A percentile compares a stretch with the other conserved stretches of the same genome.
Conservation (phyloP, 495 filamentous ascomycete species). For the Amniculicola lignicola region DNA sequence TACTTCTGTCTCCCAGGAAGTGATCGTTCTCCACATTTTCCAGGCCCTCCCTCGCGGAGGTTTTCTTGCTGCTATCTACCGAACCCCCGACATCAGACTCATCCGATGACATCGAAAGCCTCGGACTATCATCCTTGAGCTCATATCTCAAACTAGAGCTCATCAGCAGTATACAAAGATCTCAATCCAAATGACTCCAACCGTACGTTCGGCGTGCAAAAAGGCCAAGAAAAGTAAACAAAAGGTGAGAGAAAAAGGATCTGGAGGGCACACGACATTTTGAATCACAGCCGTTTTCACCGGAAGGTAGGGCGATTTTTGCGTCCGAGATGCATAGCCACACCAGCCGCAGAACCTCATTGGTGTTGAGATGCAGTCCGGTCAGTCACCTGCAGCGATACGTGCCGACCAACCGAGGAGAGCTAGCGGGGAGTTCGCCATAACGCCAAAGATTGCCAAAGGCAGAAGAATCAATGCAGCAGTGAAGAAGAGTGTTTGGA, state of each 20-base stretch:
- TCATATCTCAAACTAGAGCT: conserved; percentile 9
- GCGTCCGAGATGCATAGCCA: conserved; percentile 7
- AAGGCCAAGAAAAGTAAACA: too few relatives aligned
- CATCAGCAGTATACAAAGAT: not conserved
- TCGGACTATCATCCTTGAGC: not conserved
- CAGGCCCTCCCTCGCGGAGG: not conserved
- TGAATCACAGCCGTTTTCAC: too few relatives aligned
- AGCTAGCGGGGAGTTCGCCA: not conserved
- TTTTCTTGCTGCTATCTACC: not conserved
- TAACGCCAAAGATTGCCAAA: not conserved
- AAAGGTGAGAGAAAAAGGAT: too few relatives aligned
- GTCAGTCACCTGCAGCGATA: not conserved
- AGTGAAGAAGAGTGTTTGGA: too few relatives aligned
- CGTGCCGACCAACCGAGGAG: conserved; percentile 1
- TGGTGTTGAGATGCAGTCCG: not conserved
- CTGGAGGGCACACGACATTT: conserved; percentile 3
- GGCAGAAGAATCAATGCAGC: not conserved
- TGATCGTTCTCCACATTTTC: not conserved
- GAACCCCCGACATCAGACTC: not conserved
- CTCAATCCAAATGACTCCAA: too few relatives aligned
- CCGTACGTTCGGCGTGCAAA: too few relatives aligned
- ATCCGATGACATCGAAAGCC: conserved; percentile 1
- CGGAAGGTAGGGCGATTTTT: too few relatives aligned
- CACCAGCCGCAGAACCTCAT: not conserved
- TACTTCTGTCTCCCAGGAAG: not conserved